Base-by-base conservation (phyloP, 1,284 basidiomycete species). In the Phlebopus sp. region DNA sequence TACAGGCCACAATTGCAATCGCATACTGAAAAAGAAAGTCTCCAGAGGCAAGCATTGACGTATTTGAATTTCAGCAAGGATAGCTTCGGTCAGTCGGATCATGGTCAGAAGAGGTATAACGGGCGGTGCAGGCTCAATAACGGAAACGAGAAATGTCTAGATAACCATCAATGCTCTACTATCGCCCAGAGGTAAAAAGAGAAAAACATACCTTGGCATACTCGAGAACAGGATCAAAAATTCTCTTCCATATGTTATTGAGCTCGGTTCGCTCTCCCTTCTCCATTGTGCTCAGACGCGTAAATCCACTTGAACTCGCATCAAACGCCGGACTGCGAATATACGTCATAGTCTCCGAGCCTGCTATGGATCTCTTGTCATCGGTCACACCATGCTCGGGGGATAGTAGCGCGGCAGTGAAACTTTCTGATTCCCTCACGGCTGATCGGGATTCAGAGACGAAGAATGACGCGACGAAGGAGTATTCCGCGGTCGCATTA, bases 401-500 rank as follows among this genome's bases (percentile, higher is more conserved):
- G n/a, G 63, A 60, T 18, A 65, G 50, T 17, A 62, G 52, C 4
- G 55, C 43, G 21, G 72, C 71, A 27, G 78, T 77, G 15, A 74
- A 55, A 19, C 49, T 56, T 37, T 68, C 70, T 7, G 63, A 54
- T 34, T 76, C 75, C 35, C 62, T 57, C 18, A 66, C 62, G 13
- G 68, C 63, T 45, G 46, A 57, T 43, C 47, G 58, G 31, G 55
- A 62, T 55, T 73, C 75, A 0, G 66, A 57, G 10, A 75, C 71
- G 69, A 97, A 97, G 72, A 97, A 97, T 0, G 81, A 71, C 4
- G 83, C 80, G 37, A 96, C 69, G 59, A 97, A 97, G 1, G 84
- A 78, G 66, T 94, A 95, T 68, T 97, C 94, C 32, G 92, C 82
- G 1, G 88, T 88, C 1, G 89, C 86, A 61, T 97, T 97, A 71